Conservation (phyloP, 768 basidiomycete species). For the Lactarius indigo region DNA sequence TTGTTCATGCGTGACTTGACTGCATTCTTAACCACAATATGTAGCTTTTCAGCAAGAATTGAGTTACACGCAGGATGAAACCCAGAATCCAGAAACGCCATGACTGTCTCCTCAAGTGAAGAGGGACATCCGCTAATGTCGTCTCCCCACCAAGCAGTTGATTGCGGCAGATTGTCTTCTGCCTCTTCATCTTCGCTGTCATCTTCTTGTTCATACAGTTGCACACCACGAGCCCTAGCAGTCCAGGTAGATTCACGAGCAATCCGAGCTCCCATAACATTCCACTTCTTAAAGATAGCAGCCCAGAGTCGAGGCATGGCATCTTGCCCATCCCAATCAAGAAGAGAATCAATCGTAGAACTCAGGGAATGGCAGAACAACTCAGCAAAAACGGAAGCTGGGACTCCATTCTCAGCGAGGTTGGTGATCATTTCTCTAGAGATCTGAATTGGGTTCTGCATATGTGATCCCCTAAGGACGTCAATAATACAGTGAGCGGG, state of each 20-base stretch:
- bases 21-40: conserved; percentile 43
- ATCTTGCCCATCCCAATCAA: conserved; percentile 25
- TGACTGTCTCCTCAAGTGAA: conserved; percentile 55
- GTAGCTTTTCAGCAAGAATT: conserved; percentile 52
- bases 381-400: conserved; percentile 37
- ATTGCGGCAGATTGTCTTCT: conserved; percentile 34
- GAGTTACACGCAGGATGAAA: conserved; percentile 49
- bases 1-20: conserved; percentile 42
- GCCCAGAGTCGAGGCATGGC: conserved; percentile 29
- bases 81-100: conserved; percentile 56
- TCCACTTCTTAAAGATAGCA: conserved; percentile 26
- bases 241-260: conserved; percentile 27
- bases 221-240: conserved; percentile 31
- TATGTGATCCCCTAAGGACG: conserved; percentile 49
- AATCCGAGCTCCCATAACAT: conserved; percentile 28
- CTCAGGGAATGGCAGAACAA: conserved; percentile 28
- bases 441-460: conserved; percentile 44
- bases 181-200: conserved; percentile 29
- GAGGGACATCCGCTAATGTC: conserved; percentile 58
- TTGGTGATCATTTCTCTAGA: conserved; percentile 61
- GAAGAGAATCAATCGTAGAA: conserved; percentile 29
- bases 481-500: conserved; percentile 49
- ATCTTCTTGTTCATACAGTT: conserved; percentile 25
- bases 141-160: conserved; percentile 71
- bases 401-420: conserved; percentile 61